phyloP scores from a whole-genome alignment of 2,329 filamentous ascomycete species.

The Ceratocystis ficicola region DNA sequence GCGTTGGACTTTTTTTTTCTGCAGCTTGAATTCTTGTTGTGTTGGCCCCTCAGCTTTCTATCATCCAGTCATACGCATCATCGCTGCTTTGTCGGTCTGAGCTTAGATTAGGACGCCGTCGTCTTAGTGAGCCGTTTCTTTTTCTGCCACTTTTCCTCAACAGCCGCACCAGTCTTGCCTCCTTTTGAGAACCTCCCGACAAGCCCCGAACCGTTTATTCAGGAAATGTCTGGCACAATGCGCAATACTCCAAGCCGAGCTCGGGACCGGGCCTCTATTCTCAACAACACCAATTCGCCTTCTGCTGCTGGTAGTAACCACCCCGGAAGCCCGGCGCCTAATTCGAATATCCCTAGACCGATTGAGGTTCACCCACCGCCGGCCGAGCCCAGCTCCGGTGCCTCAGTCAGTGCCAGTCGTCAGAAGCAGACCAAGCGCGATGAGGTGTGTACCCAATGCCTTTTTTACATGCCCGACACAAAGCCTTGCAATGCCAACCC shows the following conservation, averaged over 20 bases:
- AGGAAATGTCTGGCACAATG: slow-evolving; percentile 46
- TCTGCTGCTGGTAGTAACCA: slow-evolving; percentile 25
- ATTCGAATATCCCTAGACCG: slow-evolving; percentile 61
- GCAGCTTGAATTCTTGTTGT: neutral
- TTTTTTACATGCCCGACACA: neutral
- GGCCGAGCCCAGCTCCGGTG: slow-evolving; percentile 41
- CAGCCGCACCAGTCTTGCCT: neutral
- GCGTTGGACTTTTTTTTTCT: neutral
- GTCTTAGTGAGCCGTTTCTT: neutral
- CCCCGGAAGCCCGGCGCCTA: slow-evolving; percentile 46
- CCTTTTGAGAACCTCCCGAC: neutral
- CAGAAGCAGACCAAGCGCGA: slow-evolving; percentile 96
- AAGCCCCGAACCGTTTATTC: neutral
- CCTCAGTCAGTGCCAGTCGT: slow-evolving; percentile 75
- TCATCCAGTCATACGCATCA: neutral
- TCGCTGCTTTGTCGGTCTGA: neutral
- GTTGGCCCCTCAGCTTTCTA: neutral
- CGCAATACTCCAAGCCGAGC: slow-evolving; percentile 56
- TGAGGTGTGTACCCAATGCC: slow-evolving; percentile 56
- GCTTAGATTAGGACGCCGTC: slow-evolving; percentile 4
- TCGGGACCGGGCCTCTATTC: slow-evolving; percentile 46
- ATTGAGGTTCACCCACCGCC: slow-evolving; percentile 49
- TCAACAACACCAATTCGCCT: slow-evolving; percentile 15
- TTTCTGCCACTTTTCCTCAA: neutral
- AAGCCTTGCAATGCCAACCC: neutral